These are phyloP conservation scores for Escovopsis weberi DNA, from an alignment of 2,329 filamentous ascomycete genomes.

Conservation along the genomic window DNA sequence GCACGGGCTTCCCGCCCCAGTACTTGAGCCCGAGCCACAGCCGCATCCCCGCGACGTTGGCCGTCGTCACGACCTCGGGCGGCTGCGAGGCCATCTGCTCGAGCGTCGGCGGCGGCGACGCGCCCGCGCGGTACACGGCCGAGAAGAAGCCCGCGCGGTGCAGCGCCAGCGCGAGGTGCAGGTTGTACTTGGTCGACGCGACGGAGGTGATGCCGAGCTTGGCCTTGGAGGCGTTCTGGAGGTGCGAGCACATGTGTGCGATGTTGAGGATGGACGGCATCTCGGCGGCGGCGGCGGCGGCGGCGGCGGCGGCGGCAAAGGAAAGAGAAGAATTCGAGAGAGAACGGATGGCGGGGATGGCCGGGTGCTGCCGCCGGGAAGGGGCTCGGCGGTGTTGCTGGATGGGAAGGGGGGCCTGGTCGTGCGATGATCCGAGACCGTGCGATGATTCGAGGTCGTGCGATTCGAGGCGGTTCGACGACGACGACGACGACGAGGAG, in stretches of 20 bases:
- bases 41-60: slow-evolving; percentile 59
- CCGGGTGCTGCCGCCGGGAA: no score
- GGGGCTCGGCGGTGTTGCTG: background rate
- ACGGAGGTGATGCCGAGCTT: slow-evolving; percentile 74
- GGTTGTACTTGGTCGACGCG: slow-evolving; percentile 66
- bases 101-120: slow-evolving; percentile 32
- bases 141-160: slow-evolving; percentile 74
- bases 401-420: background rate
- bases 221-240: slow-evolving; percentile 79
- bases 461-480: no score
- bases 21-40: slow-evolving; percentile 89
- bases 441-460: no score
- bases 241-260: slow-evolving; percentile 71
- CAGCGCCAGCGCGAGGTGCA: slow-evolving; percentile 58
- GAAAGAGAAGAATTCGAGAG: no score
- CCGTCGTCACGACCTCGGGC: slow-evolving; percentile 45
- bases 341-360: background rate
- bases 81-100: slow-evolving; percentile 29
- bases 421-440: no score
- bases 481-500: no score
- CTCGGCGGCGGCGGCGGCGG: slow-evolving; percentile 4
- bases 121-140: slow-evolving; percentile 58
- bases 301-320: slow-evolving; percentile 1
- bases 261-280: slow-evolving; percentile 50
- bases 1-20: slow-evolving; percentile 67